Evolutionary conservation across 108 stramenopile genomes (phyloP), one percentile per base, ranked within the genome.

Genomic region (Discostella pseudostelligera): DNA sequence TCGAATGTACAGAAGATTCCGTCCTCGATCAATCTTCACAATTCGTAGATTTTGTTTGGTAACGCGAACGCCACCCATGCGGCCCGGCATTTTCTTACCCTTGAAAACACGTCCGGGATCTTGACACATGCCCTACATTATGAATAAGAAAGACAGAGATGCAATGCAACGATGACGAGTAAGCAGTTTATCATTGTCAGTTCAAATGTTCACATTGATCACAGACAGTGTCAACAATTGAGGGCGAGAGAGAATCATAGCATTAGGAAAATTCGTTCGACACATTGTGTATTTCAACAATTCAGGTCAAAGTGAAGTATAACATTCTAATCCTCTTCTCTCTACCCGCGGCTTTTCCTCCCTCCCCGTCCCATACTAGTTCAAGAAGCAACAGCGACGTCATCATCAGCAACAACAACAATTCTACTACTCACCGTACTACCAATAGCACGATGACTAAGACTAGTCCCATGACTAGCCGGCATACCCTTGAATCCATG

Each of bases 81-180:
- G 83, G 8, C 99, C 99, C 3, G 99, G 84, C 99, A 99, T 98
- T 69, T 99, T 99, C 87, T 97, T 97, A 14, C 93, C 97, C 80
- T 98, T 98, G 70, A 94, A 97, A 2, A 99, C 99, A 43, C 87
- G 80, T 35, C 99, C 97, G 4, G 96, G 96, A 74, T 94, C 95
- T 65, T 94, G 93, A 79, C 94, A 96, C 63, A 77, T 75, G 19
- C 91, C 92, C 59, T 59, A 16, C 17, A 22, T 4, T n/a, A 59
- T 8, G 25, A 19, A 24, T 1, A 13, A 39, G 44, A 24, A 48
- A 6, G 8, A 7, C 16, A 12, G 4, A 58, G 0, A 28, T 20
- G 9, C 9, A 2, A 6, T 22, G 11, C 32, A 2, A 50, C 22
- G 22, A 50, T 17, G 21, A 25, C 22, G 3, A n/a, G 1, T 25